Evolutionary conservation across 2,329 filamentous ascomycete species (phyloP).

Genomic region (Nemania diffusa): DNA sequence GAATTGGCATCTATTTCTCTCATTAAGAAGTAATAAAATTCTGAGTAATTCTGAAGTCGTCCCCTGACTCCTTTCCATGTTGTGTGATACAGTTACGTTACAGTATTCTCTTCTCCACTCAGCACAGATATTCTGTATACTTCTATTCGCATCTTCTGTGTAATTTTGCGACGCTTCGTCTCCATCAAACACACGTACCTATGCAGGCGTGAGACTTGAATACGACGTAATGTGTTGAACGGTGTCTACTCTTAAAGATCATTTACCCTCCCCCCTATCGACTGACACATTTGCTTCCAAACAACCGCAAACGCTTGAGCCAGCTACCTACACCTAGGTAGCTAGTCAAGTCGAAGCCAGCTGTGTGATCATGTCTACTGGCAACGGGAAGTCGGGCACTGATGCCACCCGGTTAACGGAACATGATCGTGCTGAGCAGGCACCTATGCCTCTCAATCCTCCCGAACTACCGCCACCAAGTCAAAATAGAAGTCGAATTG

Average conservation of each 20-base stretch:
- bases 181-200: not conserved
- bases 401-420: constrained; percentile 2
- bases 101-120: not conserved
- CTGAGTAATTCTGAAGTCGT: not conserved
- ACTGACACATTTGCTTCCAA: not conserved
- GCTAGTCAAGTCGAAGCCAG: not conserved
- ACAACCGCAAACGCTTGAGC: not conserved
- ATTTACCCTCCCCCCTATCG: not conserved
- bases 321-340: not conserved
- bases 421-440: constrained; percentile 18
- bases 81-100: constrained; percentile 10
- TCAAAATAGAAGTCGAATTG: constrained; percentile 11
- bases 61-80: not conserved
- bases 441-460: constrained; percentile 22
- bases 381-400: constrained; percentile 24
- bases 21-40: constrained; percentile 18
- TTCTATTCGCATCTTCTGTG: constrained; percentile 15
- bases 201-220: constrained; percentile 2
- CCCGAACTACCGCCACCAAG: constrained; percentile 5
- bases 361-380: constrained; percentile 20
- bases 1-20: not conserved
- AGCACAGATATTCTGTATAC: not conserved
- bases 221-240: constrained; percentile 8
- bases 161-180: constrained; percentile 15
- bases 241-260: not conserved